Percentiles rank a stretch among this genome's conserved stretches.
phyloP scores from a whole-genome alignment of 148 eudicot species.

The Silene latifolia region DNA sequence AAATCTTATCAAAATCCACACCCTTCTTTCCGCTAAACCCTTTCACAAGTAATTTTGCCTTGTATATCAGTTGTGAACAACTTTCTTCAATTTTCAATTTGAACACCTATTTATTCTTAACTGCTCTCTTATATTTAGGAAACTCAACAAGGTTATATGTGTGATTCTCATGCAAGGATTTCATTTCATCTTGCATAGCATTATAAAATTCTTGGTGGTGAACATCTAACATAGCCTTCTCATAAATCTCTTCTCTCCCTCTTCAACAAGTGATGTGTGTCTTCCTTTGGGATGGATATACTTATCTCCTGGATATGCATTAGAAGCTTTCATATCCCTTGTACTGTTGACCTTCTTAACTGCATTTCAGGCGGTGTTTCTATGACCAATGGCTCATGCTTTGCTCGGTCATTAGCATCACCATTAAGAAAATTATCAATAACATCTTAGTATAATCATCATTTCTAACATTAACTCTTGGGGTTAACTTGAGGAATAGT shows the following conservation, averaged over 20 bases:
- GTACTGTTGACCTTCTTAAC: background rate
- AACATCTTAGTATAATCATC: background rate
- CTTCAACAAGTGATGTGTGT: background rate
- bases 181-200: slow-evolving; percentile 25
- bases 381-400: background rate
- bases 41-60: slow-evolving; percentile 23
- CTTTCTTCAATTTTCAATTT: too few relatives aligned
- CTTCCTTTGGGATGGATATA: background rate
- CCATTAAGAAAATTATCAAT: background rate
- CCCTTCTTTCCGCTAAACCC: slow-evolving; percentile 20
- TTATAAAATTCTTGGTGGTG: background rate
- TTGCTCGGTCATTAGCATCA: background rate
- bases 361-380: background rate
- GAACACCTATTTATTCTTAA: slow-evolving; percentile 31
- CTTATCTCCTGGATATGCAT: background rate
- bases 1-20: background rate
- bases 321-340: background rate
- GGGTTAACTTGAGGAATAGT: background rate
- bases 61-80: slow-evolving; percentile 1
- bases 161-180: too few relatives aligned
- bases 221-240: background rate
- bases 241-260: slow-evolving; percentile 15
- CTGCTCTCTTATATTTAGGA: slow-evolving; percentile 14
- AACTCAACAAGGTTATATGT: slow-evolving; percentile 11
- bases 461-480: background rate